Evolutionary conservation across 169 alveolate genomes (phyloP).

Genomic region (Cryptosporidium sp.): DNA sequence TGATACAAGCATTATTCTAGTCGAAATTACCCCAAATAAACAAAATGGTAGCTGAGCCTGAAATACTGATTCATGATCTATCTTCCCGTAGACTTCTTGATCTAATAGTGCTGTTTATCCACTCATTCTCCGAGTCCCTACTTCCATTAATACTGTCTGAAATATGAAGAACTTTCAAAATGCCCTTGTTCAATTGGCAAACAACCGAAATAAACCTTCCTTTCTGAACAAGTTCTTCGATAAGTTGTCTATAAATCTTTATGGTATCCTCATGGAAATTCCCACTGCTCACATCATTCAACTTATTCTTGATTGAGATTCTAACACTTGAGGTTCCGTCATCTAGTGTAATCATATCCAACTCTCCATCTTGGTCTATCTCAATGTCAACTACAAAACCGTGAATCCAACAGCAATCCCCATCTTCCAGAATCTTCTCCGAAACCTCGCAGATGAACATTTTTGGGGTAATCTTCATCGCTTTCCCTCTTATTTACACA

Average conservation of each 20-base stretch:
- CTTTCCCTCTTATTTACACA: background rate
- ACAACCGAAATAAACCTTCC: constrained; percentile 45
- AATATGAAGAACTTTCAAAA: constrained; percentile 30
- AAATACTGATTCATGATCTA: too few relatives aligned
- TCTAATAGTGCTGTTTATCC: constrained; percentile 38
- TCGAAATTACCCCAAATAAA: constrained; percentile 9
- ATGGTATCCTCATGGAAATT: background rate
- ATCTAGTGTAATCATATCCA: constrained; percentile 22
- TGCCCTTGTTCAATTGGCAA: constrained; percentile 9
- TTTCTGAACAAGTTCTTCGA: constrained; percentile 19
- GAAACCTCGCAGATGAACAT: constrained; percentile 60
- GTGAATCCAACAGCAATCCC: constrained; percentile 65
- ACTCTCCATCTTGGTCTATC: background rate
- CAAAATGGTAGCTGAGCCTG: background rate
- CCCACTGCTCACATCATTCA: background rate
- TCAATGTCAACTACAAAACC: constrained; percentile 42
- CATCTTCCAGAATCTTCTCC: constrained; percentile 11
- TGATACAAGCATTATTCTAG: constrained; percentile 53
- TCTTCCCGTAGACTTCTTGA: background rate
- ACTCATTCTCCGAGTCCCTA: constrained; percentile 22
- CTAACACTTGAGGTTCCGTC: constrained; percentile 46
- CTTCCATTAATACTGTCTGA: constrained; percentile 33
- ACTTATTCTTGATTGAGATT: constrained; percentile 1
- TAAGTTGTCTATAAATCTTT: background rate
- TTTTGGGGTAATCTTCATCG: constrained; percentile 49